These are phyloP conservation scores for Calonectria ilicicola DNA, from an alignment of 2,329 filamentous ascomycete species.

Conservation along the genomic window DNA sequence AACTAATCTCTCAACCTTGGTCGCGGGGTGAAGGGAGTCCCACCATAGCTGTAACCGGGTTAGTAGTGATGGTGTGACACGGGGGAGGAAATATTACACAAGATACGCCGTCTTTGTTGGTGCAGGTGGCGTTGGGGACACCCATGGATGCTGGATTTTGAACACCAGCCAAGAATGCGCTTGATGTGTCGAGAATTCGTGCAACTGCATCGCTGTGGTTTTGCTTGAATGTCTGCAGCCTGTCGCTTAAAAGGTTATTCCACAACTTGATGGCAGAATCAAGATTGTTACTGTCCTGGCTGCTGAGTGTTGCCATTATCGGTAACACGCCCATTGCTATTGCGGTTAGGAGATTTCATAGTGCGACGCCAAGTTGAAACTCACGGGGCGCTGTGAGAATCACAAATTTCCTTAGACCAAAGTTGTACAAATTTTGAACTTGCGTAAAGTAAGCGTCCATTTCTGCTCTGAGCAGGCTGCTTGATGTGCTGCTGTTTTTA, in stretches of 20 bases:
- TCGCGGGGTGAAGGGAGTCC: not conserved
- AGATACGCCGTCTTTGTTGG: not conserved
- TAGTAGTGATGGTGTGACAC: not conserved
- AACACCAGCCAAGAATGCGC: not conserved
- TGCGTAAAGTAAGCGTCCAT: not conserved
- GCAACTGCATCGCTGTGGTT: not conserved
- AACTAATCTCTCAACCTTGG: constrained; percentile 9
- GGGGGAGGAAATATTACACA: not conserved
- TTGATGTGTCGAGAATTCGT: not conserved
- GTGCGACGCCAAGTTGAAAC: not conserved
- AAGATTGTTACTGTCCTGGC: not conserved
- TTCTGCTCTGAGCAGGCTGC: not conserved
- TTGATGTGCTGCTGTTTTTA: not conserved
- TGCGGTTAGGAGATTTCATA: not conserved
- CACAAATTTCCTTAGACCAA: constrained; percentile 1
- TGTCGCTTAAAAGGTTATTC: not conserved
- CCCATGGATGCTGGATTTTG: not conserved
- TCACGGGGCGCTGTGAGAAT: not conserved
- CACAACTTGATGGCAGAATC: not conserved
- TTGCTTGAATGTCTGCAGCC: not conserved
- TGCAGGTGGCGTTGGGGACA: not conserved
- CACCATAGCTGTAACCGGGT: constrained; percentile 4
- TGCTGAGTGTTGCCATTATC: not conserved
- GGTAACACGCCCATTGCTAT: constrained; percentile 7
- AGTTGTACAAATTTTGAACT: not conserved